Percentiles rank a stretch among this genome's conserved stretches.
phyloP scores from a whole-genome alignment of 768 basidiomycete genomes.

The Podaxis pistillaris region DNA sequence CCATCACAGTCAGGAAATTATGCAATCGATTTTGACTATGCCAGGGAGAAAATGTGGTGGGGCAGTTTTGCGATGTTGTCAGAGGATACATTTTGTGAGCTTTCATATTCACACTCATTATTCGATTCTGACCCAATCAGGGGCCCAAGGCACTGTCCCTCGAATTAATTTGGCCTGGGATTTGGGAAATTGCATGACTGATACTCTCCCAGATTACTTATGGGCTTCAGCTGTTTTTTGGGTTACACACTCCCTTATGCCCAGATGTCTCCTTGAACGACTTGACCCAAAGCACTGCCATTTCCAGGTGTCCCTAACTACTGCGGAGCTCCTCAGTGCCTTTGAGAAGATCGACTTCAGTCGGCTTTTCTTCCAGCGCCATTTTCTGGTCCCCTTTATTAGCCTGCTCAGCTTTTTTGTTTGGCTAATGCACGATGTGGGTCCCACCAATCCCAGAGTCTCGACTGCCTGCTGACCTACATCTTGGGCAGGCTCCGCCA shows the following conservation, averaged over 20 bases:
- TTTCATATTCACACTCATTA: not conserved
- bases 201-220: not conserved
- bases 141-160: not conserved
- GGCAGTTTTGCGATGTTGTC: not conserved
- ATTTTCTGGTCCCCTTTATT: not conserved
- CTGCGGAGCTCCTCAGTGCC: not conserved
- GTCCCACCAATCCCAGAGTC: too few species aligned
- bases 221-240: not conserved
- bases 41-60: not conserved
- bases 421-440: not conserved
- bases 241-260: not conserved
- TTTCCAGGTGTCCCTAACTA: not conserved
- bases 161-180: not conserved
- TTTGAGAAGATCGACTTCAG: not conserved
- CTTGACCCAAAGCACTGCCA: too few species aligned
- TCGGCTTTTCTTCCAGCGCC: not conserved
- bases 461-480: not conserved
- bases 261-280: not conserved
- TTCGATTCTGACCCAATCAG: not conserved
- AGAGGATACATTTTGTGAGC: not conserved
- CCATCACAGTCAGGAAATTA: not conserved
- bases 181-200: not conserved
- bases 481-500: not conserved
- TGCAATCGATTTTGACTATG: not conserved
- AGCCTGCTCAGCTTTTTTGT: not conserved